phyloP scores from a whole-genome alignment of 2,329 filamentous ascomycete species.

The Ophiocordyceps camponoti-leonardi region DNA sequence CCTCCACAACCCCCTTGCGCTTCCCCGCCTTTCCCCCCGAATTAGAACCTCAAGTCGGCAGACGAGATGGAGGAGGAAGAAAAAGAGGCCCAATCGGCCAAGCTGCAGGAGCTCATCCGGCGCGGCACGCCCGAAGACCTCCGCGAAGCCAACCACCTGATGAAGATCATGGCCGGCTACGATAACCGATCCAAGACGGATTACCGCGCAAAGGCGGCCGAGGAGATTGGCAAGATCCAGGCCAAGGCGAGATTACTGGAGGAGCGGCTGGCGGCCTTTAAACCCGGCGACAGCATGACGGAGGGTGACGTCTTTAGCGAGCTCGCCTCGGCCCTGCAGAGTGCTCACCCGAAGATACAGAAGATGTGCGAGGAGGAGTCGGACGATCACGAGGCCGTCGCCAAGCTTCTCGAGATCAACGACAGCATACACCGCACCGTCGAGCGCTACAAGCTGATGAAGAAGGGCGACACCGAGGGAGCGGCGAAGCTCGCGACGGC shows the following conservation, averaged over 20 bases:
- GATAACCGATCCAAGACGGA: slow-evolving; percentile 93
- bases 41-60: slow-evolving; percentile 78
- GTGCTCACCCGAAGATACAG: slow-evolving; percentile 94
- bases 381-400: slow-evolving; percentile 88
- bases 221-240: slow-evolving; percentile 87
- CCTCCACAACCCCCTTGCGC: too few species aligned
- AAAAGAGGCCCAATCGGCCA: slow-evolving; percentile 86
- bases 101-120: slow-evolving; percentile 90
- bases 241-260: slow-evolving; percentile 87
- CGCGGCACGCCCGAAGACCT: slow-evolving; percentile 82
- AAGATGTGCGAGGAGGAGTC: slow-evolving; percentile 99
- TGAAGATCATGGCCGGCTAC: slow-evolving; percentile 98
- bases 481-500: slow-evolving; percentile 76
- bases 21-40: background rate
- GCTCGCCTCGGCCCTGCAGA: slow-evolving; percentile 73
- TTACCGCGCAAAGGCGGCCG: slow-evolving; percentile 91
- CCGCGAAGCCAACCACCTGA: slow-evolving; percentile 90
- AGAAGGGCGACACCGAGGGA: slow-evolving; percentile 79
- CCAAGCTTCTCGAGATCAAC: slow-evolving; percentile 91
- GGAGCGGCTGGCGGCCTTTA: slow-evolving; percentile 76
- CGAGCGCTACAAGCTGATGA: slow-evolving; percentile 87
- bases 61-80: slow-evolving; percentile 99
- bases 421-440: slow-evolving; percentile 97
- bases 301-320: slow-evolving; percentile 61
- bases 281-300: slow-evolving; percentile 60